Evolutionary conservation across 257 asterid species (phyloP), one percentile per base, ranked within the genome.

Genomic region (Solanum sparsipilum): DNA sequence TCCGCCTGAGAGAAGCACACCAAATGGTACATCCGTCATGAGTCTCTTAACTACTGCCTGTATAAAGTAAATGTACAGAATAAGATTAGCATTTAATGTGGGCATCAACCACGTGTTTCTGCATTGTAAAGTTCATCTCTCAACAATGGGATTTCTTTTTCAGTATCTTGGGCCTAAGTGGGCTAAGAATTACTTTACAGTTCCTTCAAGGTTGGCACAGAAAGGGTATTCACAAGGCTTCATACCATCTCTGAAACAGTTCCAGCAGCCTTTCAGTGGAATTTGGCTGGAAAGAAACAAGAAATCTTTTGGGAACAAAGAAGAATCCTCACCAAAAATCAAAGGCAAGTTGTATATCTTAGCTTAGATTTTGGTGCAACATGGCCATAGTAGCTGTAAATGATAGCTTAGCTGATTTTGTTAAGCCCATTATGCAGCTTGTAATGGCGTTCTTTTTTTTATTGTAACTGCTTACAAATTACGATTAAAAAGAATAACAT

Each of bases 11-110:
- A 97, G 91, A 93, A 97, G 98, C 82, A 97, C 99, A 84, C 99
- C 99, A 92, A 97, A 97, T 86, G 99, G 99, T 39, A 97, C 99
- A 93, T 97, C 99, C 56, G 99, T 92, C 99, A 96, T 97, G 70
- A 96, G 98, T 92, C 99, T 93, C 95, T 97, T 97, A 73, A 90
- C 88, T 87, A 97, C 99, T 91, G 99, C 99, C 99, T 97, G 90
- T 82, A 91, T 21, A 85, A 27, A 84, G 78, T 36, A 83, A 82
- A 79, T 48, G 84, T 36, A 34, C 46, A 44, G 90, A 88, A 91
- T 90, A 85, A 87, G 44, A 85, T 60, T 35, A 86, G 63, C 31
- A 56, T 87, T 73, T 65, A 87, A 39, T 35, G 31, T 3, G 52
- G 48, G 52, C 31, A 35, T 74, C 82, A 74, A 35, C 29, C 82